Evolutionary conservation across 73 alveolate species (phyloP).

Genomic region (Symbiodinium pilosum): DNA sequence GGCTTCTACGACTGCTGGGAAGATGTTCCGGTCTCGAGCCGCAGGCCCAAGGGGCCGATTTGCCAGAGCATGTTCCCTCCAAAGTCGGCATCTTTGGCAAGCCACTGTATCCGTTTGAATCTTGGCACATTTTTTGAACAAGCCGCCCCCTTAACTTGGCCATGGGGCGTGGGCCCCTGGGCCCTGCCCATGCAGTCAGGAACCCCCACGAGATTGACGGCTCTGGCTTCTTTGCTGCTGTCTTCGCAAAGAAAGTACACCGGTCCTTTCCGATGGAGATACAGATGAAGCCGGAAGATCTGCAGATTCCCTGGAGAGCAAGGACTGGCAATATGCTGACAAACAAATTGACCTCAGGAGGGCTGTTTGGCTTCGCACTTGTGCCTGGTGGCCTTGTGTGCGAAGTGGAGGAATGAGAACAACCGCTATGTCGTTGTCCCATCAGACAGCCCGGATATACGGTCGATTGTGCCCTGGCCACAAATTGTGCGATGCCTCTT

Average conservation of each 20-base stretch:
- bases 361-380: too few species aligned
- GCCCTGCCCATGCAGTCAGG: slow-evolving; percentile 32
- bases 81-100: not conserved
- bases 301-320: slow-evolving; percentile 82
- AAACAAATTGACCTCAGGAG: too few species aligned
- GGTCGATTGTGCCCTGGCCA: slow-evolving; percentile 24
- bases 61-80: slow-evolving; percentile 55
- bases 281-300: not conserved
- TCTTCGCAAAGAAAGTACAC: slow-evolving; percentile 49
- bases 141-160: too few species aligned
- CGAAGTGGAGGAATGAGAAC: slow-evolving; percentile 14
- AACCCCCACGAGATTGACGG: slow-evolving; percentile 77
- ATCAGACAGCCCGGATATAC: not conserved
- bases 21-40: slow-evolving; percentile 29
- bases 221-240: slow-evolving; percentile 88
- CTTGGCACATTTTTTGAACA: not conserved
- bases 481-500: too few species aligned
- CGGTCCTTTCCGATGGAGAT: slow-evolving; percentile 38
- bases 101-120: slow-evolving; percentile 22
- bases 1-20: slow-evolving; percentile 45
- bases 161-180: too few species aligned
- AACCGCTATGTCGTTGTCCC: slow-evolving; percentile 47
- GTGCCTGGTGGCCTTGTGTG: too few species aligned
- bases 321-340: not conserved
- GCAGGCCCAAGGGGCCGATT: slow-evolving; percentile 44